A percentile compares a stretch with the other conserved stretches of the same genome.
Conservation (phyloP, 225 moss, liverwort and hornwort species). For the Climacium dendroides region DNA sequence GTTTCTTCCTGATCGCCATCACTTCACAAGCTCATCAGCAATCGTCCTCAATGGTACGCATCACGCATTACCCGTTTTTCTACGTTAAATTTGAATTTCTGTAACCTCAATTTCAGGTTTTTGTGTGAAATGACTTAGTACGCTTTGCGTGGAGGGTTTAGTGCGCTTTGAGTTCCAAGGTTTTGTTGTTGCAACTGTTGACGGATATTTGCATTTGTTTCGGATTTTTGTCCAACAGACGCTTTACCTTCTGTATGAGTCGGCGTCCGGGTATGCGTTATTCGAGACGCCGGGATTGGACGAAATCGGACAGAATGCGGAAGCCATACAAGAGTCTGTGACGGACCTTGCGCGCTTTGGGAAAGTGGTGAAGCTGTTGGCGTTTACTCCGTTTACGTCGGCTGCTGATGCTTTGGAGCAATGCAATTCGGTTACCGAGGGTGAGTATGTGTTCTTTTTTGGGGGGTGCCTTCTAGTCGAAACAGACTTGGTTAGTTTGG, state of each 20-base stretch:
- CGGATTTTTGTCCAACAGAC: background rate
- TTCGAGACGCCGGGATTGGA: conserved; percentile 80
- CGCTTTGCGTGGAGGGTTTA: background rate
- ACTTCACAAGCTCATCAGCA: background rate
- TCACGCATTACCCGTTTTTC: background rate
- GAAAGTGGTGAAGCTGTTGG: conserved; percentile 64
- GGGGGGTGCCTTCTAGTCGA: too few relatives aligned
- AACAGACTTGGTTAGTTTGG: background rate
- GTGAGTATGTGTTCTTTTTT: background rate
- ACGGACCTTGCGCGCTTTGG: conserved; percentile 75
- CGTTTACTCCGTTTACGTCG: conserved; percentile 81
- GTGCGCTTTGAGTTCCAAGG: background rate
- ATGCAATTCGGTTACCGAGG: conserved; percentile 79
- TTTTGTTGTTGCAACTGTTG: background rate
- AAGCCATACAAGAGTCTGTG: conserved; percentile 81
- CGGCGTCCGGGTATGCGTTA: conserved; percentile 82
- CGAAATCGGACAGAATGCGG: conserved; percentile 83
- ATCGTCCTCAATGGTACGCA: background rate
- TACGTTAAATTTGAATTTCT: background rate
- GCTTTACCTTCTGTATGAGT: conserved; percentile 73
- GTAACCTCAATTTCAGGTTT: background rate
- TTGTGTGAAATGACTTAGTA: background rate
- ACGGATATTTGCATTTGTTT: background rate
- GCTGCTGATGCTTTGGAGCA: conserved; percentile 92
- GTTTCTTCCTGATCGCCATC: background rate